Evolutionary conservation across 352 stramenopile genomes (phyloP), one percentile per base, ranked within the genome.

Genomic region (Phytophthora quininea): DNA sequence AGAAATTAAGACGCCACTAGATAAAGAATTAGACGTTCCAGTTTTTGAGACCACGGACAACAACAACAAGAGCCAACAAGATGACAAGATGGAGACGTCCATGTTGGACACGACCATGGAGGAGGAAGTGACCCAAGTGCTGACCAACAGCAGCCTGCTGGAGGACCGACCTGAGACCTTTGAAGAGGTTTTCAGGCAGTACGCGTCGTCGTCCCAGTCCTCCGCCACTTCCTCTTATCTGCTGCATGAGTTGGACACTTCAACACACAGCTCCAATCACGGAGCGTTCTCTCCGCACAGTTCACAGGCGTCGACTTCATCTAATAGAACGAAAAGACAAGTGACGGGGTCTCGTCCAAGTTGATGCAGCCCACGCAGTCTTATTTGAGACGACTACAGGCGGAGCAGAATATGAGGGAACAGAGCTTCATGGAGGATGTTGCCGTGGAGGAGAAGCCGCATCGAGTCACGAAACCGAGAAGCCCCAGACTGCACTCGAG

Each of bases 311-410:
- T 79, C 67, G 11, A 66, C 64, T 14, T 71, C 62, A 15, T 70
- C 67, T 24, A 24, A 24, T 24, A 24, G 19, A 24, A 24, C 19
- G 19, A 24, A 24, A 24, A 24, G 19, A 24, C 19, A 24, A 24
- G 19, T 24, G 19, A 81, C 30, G 29, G 51, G 12, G 56, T 74
- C 15, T 62, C 74, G 30, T 90, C 82, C 8, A 84, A 82, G 52
- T 62, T 92, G 19, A 71, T 92, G 50, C 84, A 91, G 56, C 86
- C 84, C 0, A 94, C 86, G 4, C 73, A 92, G 61, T 84, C 84
- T 32, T 92, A 76, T 52, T 59, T 92, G 0, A 73, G 73, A 35
- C 62, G 83, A 45, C 54, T 94, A 24, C 79, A 91, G 58, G 79
- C 82, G 2, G 84, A 91, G 37, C 81, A 93, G 56, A 71, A 64